phyloP scores from a whole-genome alignment of 495 filamentous ascomycete species.

The Talaromyces adpressus region DNA sequence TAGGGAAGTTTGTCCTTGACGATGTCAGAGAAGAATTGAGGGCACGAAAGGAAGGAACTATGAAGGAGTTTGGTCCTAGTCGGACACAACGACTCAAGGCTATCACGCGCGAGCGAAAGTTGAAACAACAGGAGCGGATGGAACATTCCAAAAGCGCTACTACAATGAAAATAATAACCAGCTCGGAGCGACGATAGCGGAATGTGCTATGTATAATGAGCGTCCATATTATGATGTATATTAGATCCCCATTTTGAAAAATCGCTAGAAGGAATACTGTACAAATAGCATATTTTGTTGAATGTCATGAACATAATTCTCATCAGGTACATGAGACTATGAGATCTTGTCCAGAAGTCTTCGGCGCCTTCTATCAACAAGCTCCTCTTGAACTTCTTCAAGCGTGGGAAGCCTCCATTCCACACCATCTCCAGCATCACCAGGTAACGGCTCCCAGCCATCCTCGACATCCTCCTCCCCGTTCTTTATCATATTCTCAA shows the following conservation, averaged over 20 bases:
- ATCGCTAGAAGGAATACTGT: background rate
- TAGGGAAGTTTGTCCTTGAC: conserved; percentile 78
- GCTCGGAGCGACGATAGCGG: conserved; percentile 2
- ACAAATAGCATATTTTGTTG: background rate
- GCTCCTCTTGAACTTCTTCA: conserved; percentile 88
- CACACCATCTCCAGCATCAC: conserved; percentile 74
- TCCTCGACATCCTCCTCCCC: conserved; percentile 38
- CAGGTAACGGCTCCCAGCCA: conserved; percentile 81
- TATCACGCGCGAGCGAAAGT: background rate
- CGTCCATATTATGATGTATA: background rate
- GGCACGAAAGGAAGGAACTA: conserved; percentile 10
- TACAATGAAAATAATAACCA: background rate
- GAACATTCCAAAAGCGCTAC: background rate
- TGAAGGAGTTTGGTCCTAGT: background rate
- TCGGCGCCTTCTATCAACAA: conserved; percentile 78
- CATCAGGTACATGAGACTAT: conserved; percentile 19
- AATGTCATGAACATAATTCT: background rate
- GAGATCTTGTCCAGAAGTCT: conserved; percentile 76
- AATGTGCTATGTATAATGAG: background rate
- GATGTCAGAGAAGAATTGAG: conserved; percentile 55
- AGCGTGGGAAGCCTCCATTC: conserved; percentile 78
- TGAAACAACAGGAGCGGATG: background rate
- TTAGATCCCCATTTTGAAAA: background rate
- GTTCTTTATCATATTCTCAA: conserved; percentile 52
- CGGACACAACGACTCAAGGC: conserved; percentile 2